These are phyloP conservation scores for Sophora flavescens DNA, from an alignment of 306 rosid species.

Conservation along the genomic window DNA sequence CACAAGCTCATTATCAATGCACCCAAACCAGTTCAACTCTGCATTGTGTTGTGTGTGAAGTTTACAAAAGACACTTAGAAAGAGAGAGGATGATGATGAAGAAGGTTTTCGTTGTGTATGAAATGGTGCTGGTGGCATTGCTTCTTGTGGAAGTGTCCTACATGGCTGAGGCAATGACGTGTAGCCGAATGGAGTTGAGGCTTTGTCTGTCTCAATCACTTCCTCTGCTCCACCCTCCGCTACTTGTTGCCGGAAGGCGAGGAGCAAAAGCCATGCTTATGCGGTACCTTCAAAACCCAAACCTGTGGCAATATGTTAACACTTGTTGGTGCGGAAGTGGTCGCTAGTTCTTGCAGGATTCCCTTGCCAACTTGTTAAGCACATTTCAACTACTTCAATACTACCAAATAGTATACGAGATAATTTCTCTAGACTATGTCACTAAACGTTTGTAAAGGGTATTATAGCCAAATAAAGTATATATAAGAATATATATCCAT, in stretches of 20 bases:
- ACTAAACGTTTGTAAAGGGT: too few relatives aligned
- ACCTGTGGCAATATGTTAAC: constrained; percentile 46
- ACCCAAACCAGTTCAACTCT: neutral
- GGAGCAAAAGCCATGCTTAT: constrained; percentile 68
- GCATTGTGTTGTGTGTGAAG: neutral
- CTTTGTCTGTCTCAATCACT: constrained; percentile 56
- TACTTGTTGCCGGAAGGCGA: constrained; percentile 60
- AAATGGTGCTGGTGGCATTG: constrained; percentile 37
- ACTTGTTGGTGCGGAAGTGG: constrained; percentile 55
- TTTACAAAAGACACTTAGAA: neutral
- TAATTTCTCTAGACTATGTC: too few relatives aligned
- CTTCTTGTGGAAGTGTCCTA: constrained; percentile 27
- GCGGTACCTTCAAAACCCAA: constrained; percentile 64
- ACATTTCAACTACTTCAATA: too few relatives aligned
- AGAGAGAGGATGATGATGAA: constrained; percentile 3
- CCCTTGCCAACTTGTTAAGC: constrained; percentile 52
- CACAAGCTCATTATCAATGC: neutral
- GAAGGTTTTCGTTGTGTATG: constrained; percentile 29
- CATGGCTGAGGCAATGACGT: constrained; percentile 55
- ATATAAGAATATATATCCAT: too few relatives aligned
- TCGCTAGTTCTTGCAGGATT: constrained; percentile 52
- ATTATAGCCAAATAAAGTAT: too few relatives aligned
- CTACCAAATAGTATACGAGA: too few relatives aligned
- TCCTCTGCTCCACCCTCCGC: constrained; percentile 12
- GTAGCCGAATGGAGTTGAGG: constrained; percentile 38